phyloP scores from a whole-genome alignment of 73 alveolate species.

The Paramecium tetraurelia region DNA sequence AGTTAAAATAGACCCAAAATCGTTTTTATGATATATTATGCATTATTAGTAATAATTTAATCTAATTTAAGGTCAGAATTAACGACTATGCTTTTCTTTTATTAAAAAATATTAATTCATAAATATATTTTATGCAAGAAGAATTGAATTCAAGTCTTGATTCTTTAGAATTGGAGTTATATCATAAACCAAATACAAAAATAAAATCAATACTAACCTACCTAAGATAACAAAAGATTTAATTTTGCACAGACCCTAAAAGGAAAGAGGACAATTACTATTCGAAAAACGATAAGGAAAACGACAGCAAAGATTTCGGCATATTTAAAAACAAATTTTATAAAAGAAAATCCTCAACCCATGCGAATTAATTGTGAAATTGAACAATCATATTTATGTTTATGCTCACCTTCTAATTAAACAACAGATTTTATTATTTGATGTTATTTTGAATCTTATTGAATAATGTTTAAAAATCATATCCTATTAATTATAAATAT shows the following conservation, averaged over 20 bases:
- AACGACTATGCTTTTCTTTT: neutral
- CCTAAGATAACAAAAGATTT: neutral
- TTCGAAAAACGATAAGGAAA: neutral
- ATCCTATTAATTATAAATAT: neutral
- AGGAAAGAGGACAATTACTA: neutral
- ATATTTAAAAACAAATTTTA: neutral
- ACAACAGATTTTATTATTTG: neutral
- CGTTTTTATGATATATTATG: neutral
- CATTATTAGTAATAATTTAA: neutral
- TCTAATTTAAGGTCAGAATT: neutral
- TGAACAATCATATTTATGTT: neutral
- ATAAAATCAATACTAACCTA: neutral
- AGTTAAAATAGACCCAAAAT: neutral
- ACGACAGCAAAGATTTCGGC: neutral
- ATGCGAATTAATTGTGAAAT: neutral
- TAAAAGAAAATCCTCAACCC: neutral
- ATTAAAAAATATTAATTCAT: neutral
- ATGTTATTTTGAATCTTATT: neutral
- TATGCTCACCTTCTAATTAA: neutral
- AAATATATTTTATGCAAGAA: neutral
- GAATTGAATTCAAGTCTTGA: neutral
- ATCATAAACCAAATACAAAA: neutral
- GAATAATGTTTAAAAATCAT: neutral
- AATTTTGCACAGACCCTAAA: conserved; percentile 27
- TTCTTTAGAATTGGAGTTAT: neutral